Percentiles rank a stretch among this genome's conserved stretches.
Evolutionary conservation across 495 filamentous ascomycete species (phyloP).

Genomic region (Neurospora sp.): DNA sequence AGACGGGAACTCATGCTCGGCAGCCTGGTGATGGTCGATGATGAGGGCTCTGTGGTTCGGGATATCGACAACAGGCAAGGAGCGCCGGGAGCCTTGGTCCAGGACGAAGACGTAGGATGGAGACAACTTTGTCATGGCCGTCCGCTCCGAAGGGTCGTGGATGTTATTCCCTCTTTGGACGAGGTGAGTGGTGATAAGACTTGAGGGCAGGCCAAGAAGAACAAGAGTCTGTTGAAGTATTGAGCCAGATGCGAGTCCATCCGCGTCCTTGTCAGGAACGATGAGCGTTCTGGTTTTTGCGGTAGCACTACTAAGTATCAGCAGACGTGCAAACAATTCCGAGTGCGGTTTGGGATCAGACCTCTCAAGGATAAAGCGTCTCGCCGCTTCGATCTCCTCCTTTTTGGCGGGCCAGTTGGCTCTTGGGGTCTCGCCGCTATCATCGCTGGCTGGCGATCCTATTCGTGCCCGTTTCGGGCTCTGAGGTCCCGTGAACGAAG

Average conservation of each 20-base stretch:
- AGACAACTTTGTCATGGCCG: slow-evolving; percentile 30
- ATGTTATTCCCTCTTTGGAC: slow-evolving; percentile 42
- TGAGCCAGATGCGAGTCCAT: slow-evolving; percentile 48
- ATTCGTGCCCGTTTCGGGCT: not conserved
- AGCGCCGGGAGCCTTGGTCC: slow-evolving; percentile 46
- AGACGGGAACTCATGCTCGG: slow-evolving; percentile 42
- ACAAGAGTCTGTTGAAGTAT: slow-evolving; percentile 45
- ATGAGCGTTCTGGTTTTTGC: slow-evolving; percentile 32
- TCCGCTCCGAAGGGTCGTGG: slow-evolving; percentile 35
- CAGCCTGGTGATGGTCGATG: slow-evolving; percentile 48
- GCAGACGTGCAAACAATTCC: slow-evolving; percentile 5
- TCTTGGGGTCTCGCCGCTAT: not conserved
- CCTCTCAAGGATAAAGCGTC: slow-evolving; percentile 42
- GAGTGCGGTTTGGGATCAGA: slow-evolving; percentile 17
- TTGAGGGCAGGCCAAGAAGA: slow-evolving; percentile 35
- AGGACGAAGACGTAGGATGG: slow-evolving; percentile 48
- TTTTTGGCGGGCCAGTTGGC: not conserved
- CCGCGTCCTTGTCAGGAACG: slow-evolving; percentile 52
- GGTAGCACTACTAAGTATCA: slow-evolving; percentile 1
- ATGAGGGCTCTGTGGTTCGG: slow-evolving; percentile 32
- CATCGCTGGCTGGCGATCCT: not conserved
- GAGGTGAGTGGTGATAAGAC: slow-evolving; percentile 41
- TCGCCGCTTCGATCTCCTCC: not conserved
- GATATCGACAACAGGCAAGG: slow-evolving; percentile 34
- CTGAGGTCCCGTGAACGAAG: not conserved